Base-by-base conservation (phyloP, 805 yeast genomes). In the Pichia gijzeniarum region DNA sequence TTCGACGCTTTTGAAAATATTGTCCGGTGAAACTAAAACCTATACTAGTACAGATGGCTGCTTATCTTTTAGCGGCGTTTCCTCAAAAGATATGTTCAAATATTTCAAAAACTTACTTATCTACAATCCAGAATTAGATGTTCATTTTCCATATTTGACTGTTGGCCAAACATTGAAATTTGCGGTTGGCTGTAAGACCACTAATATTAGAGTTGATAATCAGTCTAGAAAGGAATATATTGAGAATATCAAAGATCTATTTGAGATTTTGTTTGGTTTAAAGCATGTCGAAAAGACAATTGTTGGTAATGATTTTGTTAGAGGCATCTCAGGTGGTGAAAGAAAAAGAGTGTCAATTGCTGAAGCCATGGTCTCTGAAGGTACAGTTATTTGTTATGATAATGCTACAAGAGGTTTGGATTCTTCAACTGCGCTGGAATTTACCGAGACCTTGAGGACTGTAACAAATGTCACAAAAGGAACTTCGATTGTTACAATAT, bases 241-340 rank as follows among this genome's bases (percentile, higher is more conserved):
- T 65, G 53, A 66, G 55, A 62, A 61, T 27, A 57, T 68, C 41
- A 70, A 74, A 45, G 77, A 78, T 47, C 54, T 78, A 17, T 63
- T 71, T 47, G 71, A 73, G 45, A 77, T 80, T 12, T 69, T 76
- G 17, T 76, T 71, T 56, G 84, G 83, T 48, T 64, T 79, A 52
- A 68, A 73, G 38, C 84, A 80, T 59, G 78, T 82, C 12, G 70
- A 73, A 49, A 69, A 77, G 50, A 80, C 87, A 18, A 70, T 77
- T 41, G 85, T 80, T 43, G 86, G 86, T 59, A 73, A 76, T 53
- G 85, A 80, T 59, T 76, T 73, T 45, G 77, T 80, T 16, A 71
- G 85, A 61, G 86, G 86, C 62, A 78, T 80, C 38, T 79, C 85
- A 31, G 86, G 86, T 57, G 86, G 86, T 64, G 84, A 80, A 65